phyloP scores from a whole-genome alignment of 768 basidiomycete species.

The Hirschioporus abietinus region DNA sequence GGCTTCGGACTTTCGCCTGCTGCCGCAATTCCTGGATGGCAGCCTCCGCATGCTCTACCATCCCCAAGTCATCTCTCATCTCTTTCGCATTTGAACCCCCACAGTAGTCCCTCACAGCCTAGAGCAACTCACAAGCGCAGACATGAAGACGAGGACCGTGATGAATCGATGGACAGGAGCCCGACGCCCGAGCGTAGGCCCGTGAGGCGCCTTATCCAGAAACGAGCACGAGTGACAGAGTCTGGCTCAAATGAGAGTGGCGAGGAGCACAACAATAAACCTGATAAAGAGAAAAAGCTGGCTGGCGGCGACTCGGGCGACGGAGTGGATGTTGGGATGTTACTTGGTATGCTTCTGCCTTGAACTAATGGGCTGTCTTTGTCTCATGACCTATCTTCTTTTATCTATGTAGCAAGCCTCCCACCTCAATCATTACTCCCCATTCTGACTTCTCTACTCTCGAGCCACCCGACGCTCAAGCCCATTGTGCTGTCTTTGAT shows the following conservation, averaged over 20 bases:
- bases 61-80: conserved; percentile 4
- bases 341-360: conserved; percentile 54
- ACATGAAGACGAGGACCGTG: conserved; percentile 50
- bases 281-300: conserved; percentile 45
- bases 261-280: conserved; percentile 29
- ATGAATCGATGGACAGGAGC: conserved; percentile 79
- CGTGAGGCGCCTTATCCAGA: conserved; percentile 59
- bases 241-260: conserved; percentile 18
- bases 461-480: conserved; percentile 66
- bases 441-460: conserved; percentile 62
- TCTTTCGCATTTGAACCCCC: conserved; percentile 4
- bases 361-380: neutral
- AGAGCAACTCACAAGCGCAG: conserved; percentile 48
- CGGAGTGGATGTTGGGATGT: conserved; percentile 73
- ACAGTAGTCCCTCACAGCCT: neutral
- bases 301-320: conserved; percentile 38
- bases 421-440: conserved; percentile 75
- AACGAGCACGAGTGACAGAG: conserved; percentile 51
- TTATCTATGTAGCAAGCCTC: conserved; percentile 56
- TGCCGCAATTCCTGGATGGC: conserved; percentile 44
- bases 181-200: conserved; percentile 69
- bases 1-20: conserved; percentile 59
- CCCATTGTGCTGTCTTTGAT: conserved; percentile 68
- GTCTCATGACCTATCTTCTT: neutral
- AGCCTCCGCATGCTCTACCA: conserved; percentile 23